Evolutionary conservation across 2,329 filamentous ascomycete species (phyloP), one percentile per base, ranked within the genome.

Genomic region (Colletotrichum sp.): DNA sequence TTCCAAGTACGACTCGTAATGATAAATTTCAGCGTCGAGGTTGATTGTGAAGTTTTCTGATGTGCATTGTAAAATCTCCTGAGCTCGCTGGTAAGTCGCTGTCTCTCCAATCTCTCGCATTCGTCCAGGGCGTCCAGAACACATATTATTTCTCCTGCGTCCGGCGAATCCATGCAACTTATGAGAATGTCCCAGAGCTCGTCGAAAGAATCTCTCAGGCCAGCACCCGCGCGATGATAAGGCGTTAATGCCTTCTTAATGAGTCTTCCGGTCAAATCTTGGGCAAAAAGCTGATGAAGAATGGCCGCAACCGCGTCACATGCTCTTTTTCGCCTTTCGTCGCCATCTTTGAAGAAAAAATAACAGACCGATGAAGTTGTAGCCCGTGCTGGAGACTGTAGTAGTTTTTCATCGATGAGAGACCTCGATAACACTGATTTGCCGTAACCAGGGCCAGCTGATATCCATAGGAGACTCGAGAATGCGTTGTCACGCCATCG

Each of bases 401-500:
- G 38, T 2, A 48, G 18, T 0, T 10, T 48, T n/a, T n/a, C 18
- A n/a, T 48, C 38, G 38, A 48, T 48, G 5, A 48, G 38, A 1
- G 38, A 1, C 0, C 38, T 48, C 18, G 38, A 48, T 4, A 48
- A n/a, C 0, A 48, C 38, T n/a, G 38, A 48, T 9, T 48, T 48
- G 2, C 38, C 38, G 18, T 48, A 48, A 48, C 38, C 38, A 2
- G 38, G 38, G 0, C 38, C 18, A 6, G 38, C 38, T 6, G 38
- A 48, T 48, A 48, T n/a, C 38, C 38, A 48, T 3, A 48, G 18
- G 5, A 48, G 38, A 48, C 38, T 48, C 18, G 38, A 48, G 18
- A 1, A n/a, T 48, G 0, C 5, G 18, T 0, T 48, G 3, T 48
- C 18, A 4, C 38, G 18, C 38, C 38, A 48, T n/a, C 3, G 38